These are phyloP conservation scores for Hypoxylon sp. DNA, from an alignment of 2,329 filamentous ascomycete species.

Conservation along the genomic window DNA sequence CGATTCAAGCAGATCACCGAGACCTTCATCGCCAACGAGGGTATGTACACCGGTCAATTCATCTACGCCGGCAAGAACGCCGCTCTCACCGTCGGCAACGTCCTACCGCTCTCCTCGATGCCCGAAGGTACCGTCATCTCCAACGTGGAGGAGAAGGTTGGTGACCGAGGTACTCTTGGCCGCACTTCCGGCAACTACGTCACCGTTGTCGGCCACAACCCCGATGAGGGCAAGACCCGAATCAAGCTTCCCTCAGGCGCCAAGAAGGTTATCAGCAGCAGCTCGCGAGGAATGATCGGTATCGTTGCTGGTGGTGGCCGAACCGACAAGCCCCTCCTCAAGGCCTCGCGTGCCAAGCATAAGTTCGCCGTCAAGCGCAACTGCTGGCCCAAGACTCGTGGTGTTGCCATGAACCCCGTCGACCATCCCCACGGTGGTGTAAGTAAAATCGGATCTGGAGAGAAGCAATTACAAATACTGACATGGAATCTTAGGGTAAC, in stretches of 20 bases:
- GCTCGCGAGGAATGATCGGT: constrained; percentile 97
- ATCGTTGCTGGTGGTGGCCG: constrained; percentile 99
- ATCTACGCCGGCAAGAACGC: constrained; percentile 99
- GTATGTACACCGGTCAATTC: constrained; percentile 99
- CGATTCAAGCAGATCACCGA: constrained; percentile 97
- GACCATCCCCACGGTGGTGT: constrained; percentile 98
- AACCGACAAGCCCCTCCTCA: constrained; percentile 99
- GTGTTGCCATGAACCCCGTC: constrained; percentile 99
- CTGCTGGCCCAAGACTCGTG: constrained; percentile 99
- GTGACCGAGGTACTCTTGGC: constrained; percentile 95
- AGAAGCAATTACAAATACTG: constrained; percentile 52
- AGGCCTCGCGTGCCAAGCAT: constrained; percentile 99
- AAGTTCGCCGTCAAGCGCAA: constrained; percentile 99
- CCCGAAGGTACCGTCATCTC: constrained; percentile 99
- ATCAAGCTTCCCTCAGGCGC: constrained; percentile 99
- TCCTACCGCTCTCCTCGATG: constrained; percentile 93
- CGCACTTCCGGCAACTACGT: constrained; percentile 99
- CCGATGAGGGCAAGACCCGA: constrained; percentile 98
- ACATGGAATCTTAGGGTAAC: constrained; percentile 79
- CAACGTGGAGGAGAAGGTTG: constrained; percentile 99
- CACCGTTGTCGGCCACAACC: constrained; percentile 97
- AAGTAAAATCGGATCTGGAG: constrained; percentile 56
- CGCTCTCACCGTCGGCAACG: constrained; percentile 94
- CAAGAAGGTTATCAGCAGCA: constrained; percentile 98
- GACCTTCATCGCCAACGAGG: constrained; percentile 99